Evolutionary conservation across 2,329 filamentous ascomycete genomes (phyloP), one percentile per base, ranked within the genome.

Genomic region (Colletotrichum sp.): DNA sequence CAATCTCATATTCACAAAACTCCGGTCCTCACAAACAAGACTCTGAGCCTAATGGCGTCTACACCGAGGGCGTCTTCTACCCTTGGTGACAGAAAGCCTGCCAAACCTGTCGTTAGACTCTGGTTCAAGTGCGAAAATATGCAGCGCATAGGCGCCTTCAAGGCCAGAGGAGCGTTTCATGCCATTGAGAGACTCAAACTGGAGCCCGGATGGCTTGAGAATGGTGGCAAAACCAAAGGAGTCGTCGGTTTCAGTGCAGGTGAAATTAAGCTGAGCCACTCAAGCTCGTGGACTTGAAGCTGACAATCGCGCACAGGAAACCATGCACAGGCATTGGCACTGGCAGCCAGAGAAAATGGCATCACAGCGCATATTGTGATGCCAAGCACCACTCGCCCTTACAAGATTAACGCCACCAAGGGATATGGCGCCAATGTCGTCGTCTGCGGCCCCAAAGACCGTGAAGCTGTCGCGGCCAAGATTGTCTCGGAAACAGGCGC

Each of bases 41-140:
- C 95, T 1, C 90, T 99, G 74, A 92, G 93, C 80, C 83, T 82
- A 16, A 88, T 98, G 78, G 96, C 96, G 16, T 98, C 95, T 3
- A 93, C 91, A n/a, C 91, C 94, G 8, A 93, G 94, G 78, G 83
- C 88, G 0, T 69, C 85, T 4, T 86, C 88, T 6, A 94, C 1
- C 80, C 83, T 29, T 57, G 90, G 88, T 15, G 90, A 89, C 8
- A 86, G 89, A 52, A 82, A 82, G n/a, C 89, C 93, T 0, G 91
- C 94, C 1, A 86, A 83, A 5, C 95, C 95, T 0, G 90, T 87
- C 66, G 87, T 98, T 39, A 89, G 92, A 12, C 89, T 99, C 71
- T 97, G 95, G 88, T 98, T 99, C 91, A 99, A 99, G 87, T 98
- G 95, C 85, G 97, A 99, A 88, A 98, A 98, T 84, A 88, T 95